Percentiles rank a stretch among this genome's conserved stretches.
Conservation (phyloP, 495 filamentous ascomycete species). For the Chaetomium cochliodes region DNA sequence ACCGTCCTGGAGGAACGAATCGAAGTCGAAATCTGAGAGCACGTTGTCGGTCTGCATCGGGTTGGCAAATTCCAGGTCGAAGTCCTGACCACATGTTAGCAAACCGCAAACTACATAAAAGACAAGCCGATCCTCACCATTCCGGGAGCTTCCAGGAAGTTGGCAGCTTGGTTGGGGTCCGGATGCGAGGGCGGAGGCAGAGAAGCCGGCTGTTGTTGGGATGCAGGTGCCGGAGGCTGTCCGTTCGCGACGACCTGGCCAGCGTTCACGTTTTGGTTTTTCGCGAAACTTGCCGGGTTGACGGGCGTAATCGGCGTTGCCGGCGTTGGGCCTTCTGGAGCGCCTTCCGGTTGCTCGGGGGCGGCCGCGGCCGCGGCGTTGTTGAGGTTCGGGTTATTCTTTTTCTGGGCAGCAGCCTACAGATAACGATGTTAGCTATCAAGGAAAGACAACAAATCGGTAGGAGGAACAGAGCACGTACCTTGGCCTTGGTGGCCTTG, state of each 20-base stretch:
- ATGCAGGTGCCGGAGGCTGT: slow-evolving; percentile 44
- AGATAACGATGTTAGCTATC: slow-evolving; percentile 30
- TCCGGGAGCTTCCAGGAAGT: slow-evolving; percentile 36
- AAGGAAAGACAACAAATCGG: background rate
- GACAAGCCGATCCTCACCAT: slow-evolving; percentile 38
- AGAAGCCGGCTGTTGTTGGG: slow-evolving; percentile 44
- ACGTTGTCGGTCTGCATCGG: slow-evolving; percentile 64
- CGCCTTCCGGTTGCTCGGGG: slow-evolving; percentile 64
- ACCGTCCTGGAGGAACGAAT: slow-evolving; percentile 74
- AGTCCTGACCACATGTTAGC: slow-evolving; percentile 34
- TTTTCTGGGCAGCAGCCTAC: slow-evolving; percentile 69
- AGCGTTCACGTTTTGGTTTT: slow-evolving; percentile 52
- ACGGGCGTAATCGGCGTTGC: slow-evolving; percentile 85
- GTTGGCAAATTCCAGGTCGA: slow-evolving; percentile 60
- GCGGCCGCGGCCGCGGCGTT: slow-evolving; percentile 68
- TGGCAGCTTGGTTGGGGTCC: slow-evolving; percentile 40
- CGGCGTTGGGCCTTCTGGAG: slow-evolving; percentile 74
- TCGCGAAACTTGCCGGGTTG: slow-evolving; percentile 63
- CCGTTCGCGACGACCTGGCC: slow-evolving; percentile 48
- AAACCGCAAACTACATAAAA: background rate
- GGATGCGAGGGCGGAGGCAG: slow-evolving; percentile 49
- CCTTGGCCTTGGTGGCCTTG: slow-evolving; percentile 71
- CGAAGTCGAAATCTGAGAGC: slow-evolving; percentile 93
- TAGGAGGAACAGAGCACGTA: slow-evolving; percentile 47
- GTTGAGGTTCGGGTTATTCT: slow-evolving; percentile 54